These are phyloP conservation scores for Pichia phayaonensis DNA, from an alignment of 805 yeast genomes.

Conservation along the genomic window DNA sequence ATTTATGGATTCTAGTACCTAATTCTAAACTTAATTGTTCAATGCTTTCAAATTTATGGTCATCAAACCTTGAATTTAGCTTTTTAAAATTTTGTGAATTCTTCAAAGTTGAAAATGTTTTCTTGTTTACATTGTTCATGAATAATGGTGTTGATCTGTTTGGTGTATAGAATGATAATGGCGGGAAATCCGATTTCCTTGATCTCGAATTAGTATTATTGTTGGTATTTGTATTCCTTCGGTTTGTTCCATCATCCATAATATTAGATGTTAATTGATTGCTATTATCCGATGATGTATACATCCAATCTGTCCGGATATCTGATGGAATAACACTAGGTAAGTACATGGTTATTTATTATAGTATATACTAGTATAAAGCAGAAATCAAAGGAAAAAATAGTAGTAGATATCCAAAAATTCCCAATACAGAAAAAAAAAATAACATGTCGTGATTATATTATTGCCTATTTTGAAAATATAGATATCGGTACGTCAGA, in stretches of 20 bases:
- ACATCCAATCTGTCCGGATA: conserved; percentile 38
- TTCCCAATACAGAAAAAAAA: neutral
- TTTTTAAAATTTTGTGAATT: conserved; percentile 15
- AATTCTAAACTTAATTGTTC: conserved; percentile 13
- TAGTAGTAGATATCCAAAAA: neutral
- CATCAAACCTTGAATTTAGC: neutral
- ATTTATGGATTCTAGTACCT: conserved; percentile 8
- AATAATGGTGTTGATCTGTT: conserved; percentile 7
- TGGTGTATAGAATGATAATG: conserved; percentile 10
- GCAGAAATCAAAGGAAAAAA: too few species aligned
- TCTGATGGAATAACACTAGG: conserved; percentile 41
- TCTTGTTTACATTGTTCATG: neutral
- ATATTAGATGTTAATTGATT: neutral
- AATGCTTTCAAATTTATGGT: conserved; percentile 3
- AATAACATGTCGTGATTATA: neutral
- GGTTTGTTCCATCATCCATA: neutral
- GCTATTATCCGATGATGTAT: conserved; percentile 11
- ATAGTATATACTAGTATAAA: too few species aligned
- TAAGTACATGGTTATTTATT: conserved; percentile 33
- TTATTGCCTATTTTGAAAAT: neutral
- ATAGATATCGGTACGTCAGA: too few species aligned
- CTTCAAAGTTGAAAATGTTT: neutral
- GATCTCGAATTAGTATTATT: conserved; percentile 5
- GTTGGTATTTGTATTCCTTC: neutral
- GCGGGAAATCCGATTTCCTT: conserved; percentile 15